Evolutionary conservation across 2,329 filamentous ascomycete genomes (phyloP), one percentile per base, ranked within the genome.

Genomic region (Capronia epimyces): DNA sequence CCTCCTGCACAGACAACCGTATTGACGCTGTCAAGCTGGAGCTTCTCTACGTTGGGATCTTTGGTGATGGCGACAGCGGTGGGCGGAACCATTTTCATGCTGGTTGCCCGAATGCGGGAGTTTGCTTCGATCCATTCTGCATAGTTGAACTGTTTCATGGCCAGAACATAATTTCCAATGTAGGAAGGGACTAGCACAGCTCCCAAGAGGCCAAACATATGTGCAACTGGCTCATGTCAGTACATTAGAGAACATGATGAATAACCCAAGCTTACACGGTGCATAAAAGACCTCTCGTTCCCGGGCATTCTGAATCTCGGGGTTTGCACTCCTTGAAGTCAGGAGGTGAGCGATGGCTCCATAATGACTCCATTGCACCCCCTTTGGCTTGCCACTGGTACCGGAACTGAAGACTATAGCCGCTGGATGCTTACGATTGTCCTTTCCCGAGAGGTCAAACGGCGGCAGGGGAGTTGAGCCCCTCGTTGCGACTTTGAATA

Each of bases 61-160:
- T 47, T 47, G 15, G 18, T 21, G 9, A 47, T 39, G 8, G 12
- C n/a, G 13, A 47, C 45, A 5, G 45, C 45, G 4, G 32, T 40
- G 5, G 45, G 24, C 9, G 45, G 45, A 9, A 47, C 45, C 21
- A 41, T 15, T 39, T 21, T 22, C 16, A 47, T 18, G 9, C 37
- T 40, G 10, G 45, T 47, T 10, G 45, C 45, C 10, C 24, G 32
- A 15, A 40, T 47, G 13, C 39, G 31, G 2, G 45, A 21, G 12
- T 20, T 18, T 8, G 15, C 4, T 29, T 40, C n/a, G 16, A 39
- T 16, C 20, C 22, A 47, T 16, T 25, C 3, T 12, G 20, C 31
- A 21, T 21, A 47, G 45, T 47, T 29, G 22, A 40, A 47, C 22
- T 32, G 45, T 25, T 47, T 47, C 45, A 47, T 47, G 7, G 18